Evolutionary conservation across 148 eudicot species (phyloP), one percentile per base, ranked within the genome.

Genomic region (Simmondsia chinensis): DNA sequence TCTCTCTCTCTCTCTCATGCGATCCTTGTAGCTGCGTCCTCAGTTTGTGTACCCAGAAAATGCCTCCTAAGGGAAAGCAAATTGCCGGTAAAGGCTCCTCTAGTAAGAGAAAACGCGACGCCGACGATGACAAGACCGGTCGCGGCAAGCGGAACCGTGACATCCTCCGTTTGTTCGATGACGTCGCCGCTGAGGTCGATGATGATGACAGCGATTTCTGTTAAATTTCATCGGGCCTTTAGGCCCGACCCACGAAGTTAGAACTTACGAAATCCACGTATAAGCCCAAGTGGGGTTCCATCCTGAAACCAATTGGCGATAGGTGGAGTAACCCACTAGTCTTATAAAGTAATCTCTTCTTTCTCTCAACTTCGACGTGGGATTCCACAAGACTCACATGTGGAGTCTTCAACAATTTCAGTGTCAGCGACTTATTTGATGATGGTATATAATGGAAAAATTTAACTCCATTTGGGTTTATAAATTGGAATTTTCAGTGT

Each of bases 51-150:
- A n/a, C n/a, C n/a, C n/a, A n/a, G n/a, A 54, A 23, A 54, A 77
- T 82, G 91, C 57, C 61, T 60, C 66, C 73, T 3, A 82, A 78
- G 57, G 91, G 91, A 2, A 82, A 82, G 42, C 82, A 57, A 38
- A 60, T 65, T 18, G 66, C 76, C 23, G 61, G 48, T 2, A 63
- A 66, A 5, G 70, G 48, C 12, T 50, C 62, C 9, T 47, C 61
- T 35, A 62, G 50, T 1, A 75, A 70, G 48, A 48, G 69, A 25
- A 68, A 52, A 54, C 50, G 45, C 25, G 30, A 23, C n/a, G n/a
- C n/a, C 6, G 67, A 66, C 59, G 34, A 52, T 18, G 75, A 56
- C 20, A 68, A 72, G 38, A 38, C 56, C 33, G 75, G 65, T 30
- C 24, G 36, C 16, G 55, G 45, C 22, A 77, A 64, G 56, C 60